A percentile compares a stretch with the other conserved stretches of the same genome.
Evolutionary conservation across 208 protist genomes (phyloP).

Genomic region (Leishmania major): DNA sequence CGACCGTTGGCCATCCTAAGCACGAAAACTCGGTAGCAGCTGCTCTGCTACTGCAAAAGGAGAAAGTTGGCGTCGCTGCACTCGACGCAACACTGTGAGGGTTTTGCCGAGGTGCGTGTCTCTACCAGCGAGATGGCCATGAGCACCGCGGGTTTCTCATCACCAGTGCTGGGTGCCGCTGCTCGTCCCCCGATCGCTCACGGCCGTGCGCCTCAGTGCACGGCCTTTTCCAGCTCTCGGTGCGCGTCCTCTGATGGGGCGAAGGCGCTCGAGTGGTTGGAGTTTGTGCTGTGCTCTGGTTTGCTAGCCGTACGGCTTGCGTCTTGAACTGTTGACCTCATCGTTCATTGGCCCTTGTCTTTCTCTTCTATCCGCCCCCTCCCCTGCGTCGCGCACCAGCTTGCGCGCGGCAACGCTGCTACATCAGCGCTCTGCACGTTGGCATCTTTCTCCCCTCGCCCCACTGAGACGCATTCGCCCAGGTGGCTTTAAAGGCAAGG

Average conservation of each 20-base stretch:
- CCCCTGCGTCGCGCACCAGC: neutral
- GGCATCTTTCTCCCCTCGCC: neutral
- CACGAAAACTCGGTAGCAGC: neutral
- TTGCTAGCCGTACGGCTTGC: neutral
- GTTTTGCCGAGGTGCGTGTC: neutral
- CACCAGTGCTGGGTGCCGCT: neutral
- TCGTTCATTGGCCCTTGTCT: neutral
- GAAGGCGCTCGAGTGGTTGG: neutral
- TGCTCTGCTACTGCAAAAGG: neutral
- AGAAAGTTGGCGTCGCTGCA: neutral
- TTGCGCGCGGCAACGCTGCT: neutral
- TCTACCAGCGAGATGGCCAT: neutral
- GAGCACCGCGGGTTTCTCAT: neutral
- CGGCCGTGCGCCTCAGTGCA: fast-evolving
- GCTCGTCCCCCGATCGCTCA: neutral
- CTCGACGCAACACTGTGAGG: neutral
- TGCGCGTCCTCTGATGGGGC: neutral
- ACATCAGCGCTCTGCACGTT: neutral
- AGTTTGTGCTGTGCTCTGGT: neutral
- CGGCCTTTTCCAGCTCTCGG: neutral
- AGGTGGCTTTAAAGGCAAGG: neutral
- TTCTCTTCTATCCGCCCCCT: neutral
- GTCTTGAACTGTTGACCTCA: neutral
- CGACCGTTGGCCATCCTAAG: neutral
- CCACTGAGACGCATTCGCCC: neutral